These are phyloP conservation scores for Obba rivulosa DNA, from an alignment of 768 basidiomycete genomes.

Conservation along the genomic window DNA sequence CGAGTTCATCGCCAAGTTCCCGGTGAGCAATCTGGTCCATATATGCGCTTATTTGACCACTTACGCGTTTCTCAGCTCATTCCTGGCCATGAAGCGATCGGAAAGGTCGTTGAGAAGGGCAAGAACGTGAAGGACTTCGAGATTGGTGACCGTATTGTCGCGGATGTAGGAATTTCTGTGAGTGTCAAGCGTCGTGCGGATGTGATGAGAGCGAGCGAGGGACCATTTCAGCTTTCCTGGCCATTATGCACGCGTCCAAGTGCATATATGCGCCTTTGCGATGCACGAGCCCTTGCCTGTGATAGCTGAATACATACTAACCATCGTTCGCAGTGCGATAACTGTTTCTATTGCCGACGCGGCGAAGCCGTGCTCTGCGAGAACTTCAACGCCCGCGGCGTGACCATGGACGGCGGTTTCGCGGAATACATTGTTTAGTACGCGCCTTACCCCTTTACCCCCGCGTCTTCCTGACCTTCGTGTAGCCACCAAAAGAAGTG, in stretches of 20 bases:
- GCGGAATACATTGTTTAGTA: conserved; percentile 87
- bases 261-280: conserved; percentile 1
- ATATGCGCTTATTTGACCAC: background rate
- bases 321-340: conserved; percentile 54
- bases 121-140: conserved; percentile 77
- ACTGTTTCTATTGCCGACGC: conserved; percentile 84
- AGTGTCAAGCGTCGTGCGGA: too few relatives aligned
- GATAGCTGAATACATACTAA: too few relatives aligned
- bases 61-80: conserved; percentile 41
- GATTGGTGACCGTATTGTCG: conserved; percentile 79
- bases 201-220: too few relatives aligned
- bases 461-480: background rate
- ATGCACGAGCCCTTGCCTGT: too few relatives aligned
- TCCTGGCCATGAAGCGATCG: conserved; percentile 75
- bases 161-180: conserved; percentile 73
- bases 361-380: conserved; percentile 81
- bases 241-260: background rate
- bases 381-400: conserved; percentile 76
- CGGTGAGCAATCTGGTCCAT: conserved; percentile 34
- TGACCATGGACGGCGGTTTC: conserved; percentile 81
- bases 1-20: conserved; percentile 67
- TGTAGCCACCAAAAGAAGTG: conserved; percentile 65
- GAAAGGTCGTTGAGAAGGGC: conserved; percentile 66
- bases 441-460: conserved; percentile 21
- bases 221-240: too few relatives aligned